Percentiles rank a stretch among this genome's conserved stretches.
Evolutionary conservation across 805 yeast genomes (phyloP).

Genomic region (Lipomyces sp.): DNA sequence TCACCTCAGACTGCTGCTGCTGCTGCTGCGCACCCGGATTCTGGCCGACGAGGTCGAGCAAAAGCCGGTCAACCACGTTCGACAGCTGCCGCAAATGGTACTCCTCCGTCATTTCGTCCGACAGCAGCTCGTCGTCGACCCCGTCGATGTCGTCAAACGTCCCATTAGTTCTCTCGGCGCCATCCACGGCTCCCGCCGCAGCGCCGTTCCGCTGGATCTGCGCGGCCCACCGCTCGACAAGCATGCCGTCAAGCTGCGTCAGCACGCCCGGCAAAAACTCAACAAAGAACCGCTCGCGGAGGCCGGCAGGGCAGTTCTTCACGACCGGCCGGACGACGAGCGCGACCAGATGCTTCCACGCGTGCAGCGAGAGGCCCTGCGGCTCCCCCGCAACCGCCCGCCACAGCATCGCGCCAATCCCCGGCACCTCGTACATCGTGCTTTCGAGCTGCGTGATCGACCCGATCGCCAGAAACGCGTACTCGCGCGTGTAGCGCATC

Average conservation of each 20-base stretch:
- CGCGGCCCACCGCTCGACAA: slow-evolving; percentile 69
- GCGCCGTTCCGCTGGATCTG: slow-evolving; percentile 45
- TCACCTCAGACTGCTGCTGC: no score
- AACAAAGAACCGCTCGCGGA: slow-evolving; percentile 64
- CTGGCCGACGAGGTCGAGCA: slow-evolving; percentile 37
- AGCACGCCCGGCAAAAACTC: slow-evolving; percentile 77
- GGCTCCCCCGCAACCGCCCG: slow-evolving; percentile 81
- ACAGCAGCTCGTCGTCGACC: slow-evolving; percentile 50
- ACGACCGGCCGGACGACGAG: slow-evolving; percentile 81
- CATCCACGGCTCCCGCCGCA: slow-evolving; percentile 32
- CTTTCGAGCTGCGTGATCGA: slow-evolving; percentile 87
- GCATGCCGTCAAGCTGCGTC: slow-evolving; percentile 65
- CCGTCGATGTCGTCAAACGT: slow-evolving; percentile 5
- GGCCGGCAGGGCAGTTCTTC: slow-evolving; percentile 78
- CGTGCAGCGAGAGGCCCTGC: slow-evolving; percentile 85
- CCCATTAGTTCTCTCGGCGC: slow-evolving; percentile 2
- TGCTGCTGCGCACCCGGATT: background rate
- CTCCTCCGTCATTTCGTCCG: slow-evolving; percentile 99
- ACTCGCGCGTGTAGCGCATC: slow-evolving; percentile 91
- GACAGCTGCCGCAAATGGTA: slow-evolving; percentile 89
- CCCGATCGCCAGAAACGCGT: slow-evolving; percentile 84
- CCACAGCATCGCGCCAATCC: slow-evolving; percentile 72
- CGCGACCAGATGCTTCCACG: slow-evolving; percentile 96
- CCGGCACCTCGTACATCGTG: slow-evolving; percentile 81
- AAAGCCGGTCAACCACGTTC: slow-evolving; percentile 79